These are phyloP conservation scores for Termitomyces bulborhizus DNA, from an alignment of 768 basidiomycete genomes.

Conservation along the genomic window DNA sequence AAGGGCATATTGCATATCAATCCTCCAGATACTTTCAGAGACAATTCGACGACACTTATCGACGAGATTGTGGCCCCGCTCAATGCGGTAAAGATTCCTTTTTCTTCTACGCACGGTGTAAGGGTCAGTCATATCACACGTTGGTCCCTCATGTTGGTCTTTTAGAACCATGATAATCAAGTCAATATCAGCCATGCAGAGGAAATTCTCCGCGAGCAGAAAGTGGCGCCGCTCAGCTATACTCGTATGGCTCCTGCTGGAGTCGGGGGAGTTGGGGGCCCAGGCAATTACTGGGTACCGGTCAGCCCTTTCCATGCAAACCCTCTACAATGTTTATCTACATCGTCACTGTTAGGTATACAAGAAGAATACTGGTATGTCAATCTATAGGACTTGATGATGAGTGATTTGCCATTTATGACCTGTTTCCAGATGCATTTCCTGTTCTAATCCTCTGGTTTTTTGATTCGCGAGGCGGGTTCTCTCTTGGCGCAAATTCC, in stretches of 20 bases:
- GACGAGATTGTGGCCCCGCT: conserved; percentile 60
- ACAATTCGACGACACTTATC: conserved; percentile 62
- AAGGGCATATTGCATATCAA: neutral
- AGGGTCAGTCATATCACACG: conserved; percentile 12
- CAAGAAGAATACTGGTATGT: conserved; percentile 24
- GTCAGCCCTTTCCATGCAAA: conserved; percentile 26
- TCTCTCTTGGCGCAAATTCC: conserved; percentile 36
- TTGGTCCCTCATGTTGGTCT: neutral
- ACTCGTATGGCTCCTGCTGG: conserved; percentile 54
- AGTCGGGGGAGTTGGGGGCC: conserved; percentile 58
- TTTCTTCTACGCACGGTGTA: conserved; percentile 66
- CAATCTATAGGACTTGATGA: neutral
- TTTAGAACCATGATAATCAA: conserved; percentile 69
- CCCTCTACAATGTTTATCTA: neutral
- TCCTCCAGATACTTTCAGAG: conserved; percentile 49
- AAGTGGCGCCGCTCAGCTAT: conserved; percentile 53
- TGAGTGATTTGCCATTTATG: neutral
- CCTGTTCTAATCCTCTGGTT: conserved; percentile 67
- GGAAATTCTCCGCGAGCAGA: conserved; percentile 59
- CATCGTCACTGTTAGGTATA: conserved; percentile 27
- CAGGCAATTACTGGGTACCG: conserved; percentile 76
- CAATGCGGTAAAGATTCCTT: conserved; percentile 50
- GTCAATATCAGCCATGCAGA: conserved; percentile 64
- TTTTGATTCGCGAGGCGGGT: conserved; percentile 72
- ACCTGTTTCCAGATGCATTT: conserved; percentile 25